phyloP scores from a whole-genome alignment of 345 rosid species.

The rapeseed (Brassica napus) region Da-Ae NC_063442.1:886001-886500 shows the following conservation, averaged over 20 bases:
- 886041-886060: constrained; percentile 27
- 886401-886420: too few species aligned
- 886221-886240: neutral
- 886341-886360: too few species aligned
- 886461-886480: neutral
- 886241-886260: neutral
- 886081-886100: constrained; percentile 21
- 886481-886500: constrained; percentile 19
- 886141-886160: constrained; percentile 18
- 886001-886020: too few species aligned
- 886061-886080: constrained; percentile 30
- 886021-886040: constrained; percentile 19
- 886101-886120: constrained; percentile 1
- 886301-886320: constrained; percentile 6
- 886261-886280: neutral
- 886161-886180: constrained; percentile 18
- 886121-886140: neutral
- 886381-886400: too few species aligned
- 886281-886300: neutral
- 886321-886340: neutral
- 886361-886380: too few species aligned
- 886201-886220: neutral
- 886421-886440: too few species aligned
- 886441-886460: neutral
- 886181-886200: constrained; percentile 4